Conservation (phyloP, 2,329 filamentous ascomycete genomes). For the Allantophomopsis lycopodina region DNA sequence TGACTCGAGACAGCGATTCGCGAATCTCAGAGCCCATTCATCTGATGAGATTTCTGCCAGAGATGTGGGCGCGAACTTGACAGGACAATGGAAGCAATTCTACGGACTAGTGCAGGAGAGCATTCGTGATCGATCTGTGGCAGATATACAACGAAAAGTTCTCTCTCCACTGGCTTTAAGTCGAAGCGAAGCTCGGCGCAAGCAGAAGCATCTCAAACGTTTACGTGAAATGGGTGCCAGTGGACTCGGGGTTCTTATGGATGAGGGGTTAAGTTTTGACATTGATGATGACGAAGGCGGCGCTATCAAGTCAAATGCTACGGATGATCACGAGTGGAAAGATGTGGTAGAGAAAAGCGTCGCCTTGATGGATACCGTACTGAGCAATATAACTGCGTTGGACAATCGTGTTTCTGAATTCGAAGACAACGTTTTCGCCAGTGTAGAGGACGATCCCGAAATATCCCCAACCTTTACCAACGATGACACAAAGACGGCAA, state of each 20-base stretch:
- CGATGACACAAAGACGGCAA: constrained; percentile 26
- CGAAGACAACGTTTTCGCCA: constrained; percentile 50
- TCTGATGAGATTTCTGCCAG: constrained; percentile 9
- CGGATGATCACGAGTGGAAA: constrained; percentile 45
- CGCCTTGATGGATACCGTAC: constrained; percentile 72
- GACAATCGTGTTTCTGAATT: constrained; percentile 50
- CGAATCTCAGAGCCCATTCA: constrained; percentile 14
- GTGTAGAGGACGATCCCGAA: constrained; percentile 46
- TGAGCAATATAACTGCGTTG: constrained; percentile 54
- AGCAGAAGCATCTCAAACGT: constrained; percentile 57
- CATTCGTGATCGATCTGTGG: constrained; percentile 57
- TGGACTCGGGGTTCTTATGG: constrained; percentile 74
- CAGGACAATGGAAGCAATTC: constrained; percentile 51
- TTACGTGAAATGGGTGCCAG: constrained; percentile 73
- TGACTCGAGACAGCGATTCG: constrained; percentile 25
- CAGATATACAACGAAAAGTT: constrained; percentile 56
- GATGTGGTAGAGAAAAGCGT: constrained; percentile 68
- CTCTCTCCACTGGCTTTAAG: constrained; percentile 68
- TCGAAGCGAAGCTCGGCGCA: constrained; percentile 60
- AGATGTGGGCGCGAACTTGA: constrained; percentile 20
- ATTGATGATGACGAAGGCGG: constrained; percentile 40
- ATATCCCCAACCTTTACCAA: constrained; percentile 35
- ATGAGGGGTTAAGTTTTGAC: constrained; percentile 65
- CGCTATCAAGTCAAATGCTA: constrained; percentile 26
- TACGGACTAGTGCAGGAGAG: constrained; percentile 70